These are phyloP conservation scores for Wilcoxina mikolae DNA, from an alignment of 495 filamentous ascomycete species.

Conservation along the genomic window DNA sequence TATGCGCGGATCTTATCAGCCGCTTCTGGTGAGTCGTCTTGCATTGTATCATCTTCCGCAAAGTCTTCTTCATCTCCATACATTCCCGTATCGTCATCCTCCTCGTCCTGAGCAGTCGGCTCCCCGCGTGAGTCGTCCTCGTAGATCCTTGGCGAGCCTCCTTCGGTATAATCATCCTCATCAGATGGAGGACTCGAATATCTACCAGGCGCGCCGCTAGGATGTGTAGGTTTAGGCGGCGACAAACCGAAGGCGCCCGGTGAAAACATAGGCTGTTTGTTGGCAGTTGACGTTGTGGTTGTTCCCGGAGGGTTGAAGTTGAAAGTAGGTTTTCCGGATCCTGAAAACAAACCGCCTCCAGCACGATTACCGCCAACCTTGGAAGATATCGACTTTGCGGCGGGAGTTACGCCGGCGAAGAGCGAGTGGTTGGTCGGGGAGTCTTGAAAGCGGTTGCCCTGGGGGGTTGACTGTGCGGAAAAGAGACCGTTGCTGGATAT, in stretches of 20 bases:
- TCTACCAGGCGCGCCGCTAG: background rate
- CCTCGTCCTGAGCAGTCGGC: constrained; percentile 9
- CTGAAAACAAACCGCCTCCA: background rate
- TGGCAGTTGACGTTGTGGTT: background rate
- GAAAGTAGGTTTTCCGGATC: constrained; percentile 1
- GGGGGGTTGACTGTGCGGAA: constrained; percentile 8
- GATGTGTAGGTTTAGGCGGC: background rate
- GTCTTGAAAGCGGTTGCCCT: background rate
- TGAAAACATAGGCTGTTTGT: constrained; percentile 2
- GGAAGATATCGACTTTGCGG: background rate
- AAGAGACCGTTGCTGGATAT: constrained; percentile 23
- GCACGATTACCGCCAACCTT: background rate
- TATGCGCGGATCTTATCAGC: background rate
- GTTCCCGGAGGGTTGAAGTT: background rate
- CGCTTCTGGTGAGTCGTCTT: background rate
- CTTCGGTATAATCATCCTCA: constrained; percentile 14
- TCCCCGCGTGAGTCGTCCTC: constrained; percentile 20
- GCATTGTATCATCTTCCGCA: constrained; percentile 1
- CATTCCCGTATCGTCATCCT: constrained; percentile 14
- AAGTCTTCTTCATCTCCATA: constrained; percentile 17
- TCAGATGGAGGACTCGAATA: constrained; percentile 7
- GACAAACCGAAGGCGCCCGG: background rate
- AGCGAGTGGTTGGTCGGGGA: constrained; percentile 2
- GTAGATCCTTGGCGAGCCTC: constrained; percentile 7
- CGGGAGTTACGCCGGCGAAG: constrained; percentile 23